A percentile compares a stretch with the other conserved stretches of the same genome.
Conservation (phyloP, 371 early-diverging fungal genomes). For the Aphelidium insulamus region DNA sequence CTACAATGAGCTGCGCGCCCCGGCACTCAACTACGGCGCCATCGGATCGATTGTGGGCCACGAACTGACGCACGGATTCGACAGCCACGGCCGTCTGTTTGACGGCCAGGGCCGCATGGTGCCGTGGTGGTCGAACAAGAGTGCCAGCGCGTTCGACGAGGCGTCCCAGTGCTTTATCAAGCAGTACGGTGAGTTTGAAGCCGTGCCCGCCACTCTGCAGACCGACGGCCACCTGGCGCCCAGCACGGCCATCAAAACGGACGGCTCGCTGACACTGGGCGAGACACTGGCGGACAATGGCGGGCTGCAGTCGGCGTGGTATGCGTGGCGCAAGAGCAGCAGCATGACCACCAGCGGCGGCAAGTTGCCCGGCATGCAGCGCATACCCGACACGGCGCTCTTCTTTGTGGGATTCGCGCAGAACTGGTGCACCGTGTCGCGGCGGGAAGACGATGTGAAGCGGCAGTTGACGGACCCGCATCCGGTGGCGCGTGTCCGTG, state of each 20-base stretch:
- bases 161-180: slow-evolving; percentile 30
- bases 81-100: slow-evolving; percentile 24
- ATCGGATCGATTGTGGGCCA: no score
- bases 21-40: no score
- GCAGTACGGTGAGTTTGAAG: slow-evolving; percentile 32
- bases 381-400: slow-evolving; percentile 16
- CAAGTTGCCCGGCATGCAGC: slow-evolving; percentile 3
- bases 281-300: slow-evolving; percentile 61
- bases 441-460: slow-evolving; percentile 12
- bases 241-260: slow-evolving; percentile 10
- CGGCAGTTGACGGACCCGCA: slow-evolving; percentile 22
- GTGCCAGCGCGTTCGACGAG: slow-evolving; percentile 19
- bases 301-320: slow-evolving; percentile 20
- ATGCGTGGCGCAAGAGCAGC: slow-evolving; percentile 16
- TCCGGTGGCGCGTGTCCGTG: slow-evolving; percentile 24
- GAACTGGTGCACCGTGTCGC: slow-evolving; percentile 21
- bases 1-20: no score
- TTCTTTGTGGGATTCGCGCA: slow-evolving; percentile 28
- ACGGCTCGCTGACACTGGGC: slow-evolving; percentile 31
- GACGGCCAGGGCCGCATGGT: slow-evolving; percentile 15
- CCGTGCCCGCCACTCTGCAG: no score
- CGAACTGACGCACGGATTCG: slow-evolving; percentile 28
- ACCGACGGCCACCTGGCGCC: slow-evolving; percentile 10
- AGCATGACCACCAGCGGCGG: slow-evolving; percentile 11
- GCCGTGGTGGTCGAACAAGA: slow-evolving; percentile 40